Percentiles rank a stretch among this genome's conserved stretches.
Evolutionary conservation across 179 eudicot genomes (phyloP).

Genomic region (Beta lomatogona): DNA sequence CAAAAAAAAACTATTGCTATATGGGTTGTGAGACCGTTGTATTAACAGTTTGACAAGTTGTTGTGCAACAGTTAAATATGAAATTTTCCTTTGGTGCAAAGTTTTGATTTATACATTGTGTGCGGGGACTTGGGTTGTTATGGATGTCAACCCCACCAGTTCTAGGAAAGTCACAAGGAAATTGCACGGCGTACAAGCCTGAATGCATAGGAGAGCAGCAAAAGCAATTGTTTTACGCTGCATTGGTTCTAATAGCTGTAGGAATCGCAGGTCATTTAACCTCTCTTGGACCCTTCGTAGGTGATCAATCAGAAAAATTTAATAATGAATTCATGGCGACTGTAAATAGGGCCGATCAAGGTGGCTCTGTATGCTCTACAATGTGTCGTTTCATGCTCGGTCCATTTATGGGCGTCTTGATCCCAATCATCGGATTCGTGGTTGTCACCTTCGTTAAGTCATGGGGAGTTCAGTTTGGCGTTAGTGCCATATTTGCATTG

Average conservation of each 20-base stretch:
- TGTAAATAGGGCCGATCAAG: not conserved
- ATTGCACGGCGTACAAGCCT: slow-evolving; percentile 44
- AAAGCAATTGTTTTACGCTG: slow-evolving; percentile 39
- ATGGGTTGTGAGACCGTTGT: too few species aligned
- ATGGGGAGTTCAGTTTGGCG: slow-evolving; percentile 52
- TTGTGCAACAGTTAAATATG: too few species aligned
- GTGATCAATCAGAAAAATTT: not conserved
- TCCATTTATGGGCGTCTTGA: slow-evolving; percentile 15
- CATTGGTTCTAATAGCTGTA: slow-evolving; percentile 36
- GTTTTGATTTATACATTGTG: too few species aligned
- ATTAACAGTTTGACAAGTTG: too few species aligned
- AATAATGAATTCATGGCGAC: not conserved
- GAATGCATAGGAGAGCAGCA: slow-evolving; percentile 49
- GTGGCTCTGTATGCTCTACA: not conserved
- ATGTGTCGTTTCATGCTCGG: slow-evolving; percentile 13
- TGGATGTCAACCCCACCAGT: slow-evolving; percentile 56
- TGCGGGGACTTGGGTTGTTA: slow-evolving; percentile 49
- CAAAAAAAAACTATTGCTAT: too few species aligned
- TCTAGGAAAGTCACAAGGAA: slow-evolving; percentile 28
- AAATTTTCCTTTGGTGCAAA: not conserved
- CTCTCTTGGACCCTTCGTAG: slow-evolving; percentile 27
- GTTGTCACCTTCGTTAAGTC: slow-evolving; percentile 47
- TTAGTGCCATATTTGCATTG: slow-evolving; percentile 41
- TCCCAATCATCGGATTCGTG: slow-evolving; percentile 33
- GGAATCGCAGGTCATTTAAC: slow-evolving; percentile 41